Evolutionary conservation across 73 alveolate species (phyloP), one percentile per base, ranked within the genome.

Genomic region (Paraurostyla sp.): DNA sequence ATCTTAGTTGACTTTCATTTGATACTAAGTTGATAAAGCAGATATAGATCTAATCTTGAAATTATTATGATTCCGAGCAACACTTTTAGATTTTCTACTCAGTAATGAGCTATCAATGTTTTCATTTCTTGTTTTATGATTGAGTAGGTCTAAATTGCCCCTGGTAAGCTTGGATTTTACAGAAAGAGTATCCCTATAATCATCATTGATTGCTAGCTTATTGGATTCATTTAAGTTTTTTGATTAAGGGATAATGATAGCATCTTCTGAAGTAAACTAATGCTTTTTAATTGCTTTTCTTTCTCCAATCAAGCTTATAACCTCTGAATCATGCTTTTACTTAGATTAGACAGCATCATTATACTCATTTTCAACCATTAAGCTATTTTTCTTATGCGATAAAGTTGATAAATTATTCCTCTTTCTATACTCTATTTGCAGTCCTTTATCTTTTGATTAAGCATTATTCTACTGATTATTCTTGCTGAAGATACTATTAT

Each of bases 231-330:
- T n/a, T n/a, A n/a, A n/a, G n/a, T n/a, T n/a, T n/a, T n/a, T n/a
- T n/a, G n/a, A n/a, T n/a, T n/a, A n/a, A n/a, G n/a, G n/a, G n/a
- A n/a, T n/a, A n/a, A n/a, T n/a, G n/a, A 38, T 13, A 15, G 82
- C 82, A 36, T 65, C 82, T 40, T 65, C 82, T 16, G 7, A 13
- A 11, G 82, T 36, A 65, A 38, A 65, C 25, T 65, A 38, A 38
- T 65, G 56, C 23, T 40, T 65, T 22, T 65, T 65, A 6, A 65
- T 65, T 1, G 58, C 58, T 40, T 65, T 65, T 40, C 58, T 65
- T 38, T 65, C 56, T 15, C 82, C 82, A 56, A 65, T 65, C 25
- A 65, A 35, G 13, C 54, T 22, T 36, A 65, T 65, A 18, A 6
- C 2, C 35, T 65, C 82, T 59, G 4, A n/a, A n/a, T 52, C 23